These are phyloP conservation scores for Exophiala viscosa DNA, from an alignment of 2,329 filamentous ascomycete genomes.

Conservation along the genomic window DNA sequence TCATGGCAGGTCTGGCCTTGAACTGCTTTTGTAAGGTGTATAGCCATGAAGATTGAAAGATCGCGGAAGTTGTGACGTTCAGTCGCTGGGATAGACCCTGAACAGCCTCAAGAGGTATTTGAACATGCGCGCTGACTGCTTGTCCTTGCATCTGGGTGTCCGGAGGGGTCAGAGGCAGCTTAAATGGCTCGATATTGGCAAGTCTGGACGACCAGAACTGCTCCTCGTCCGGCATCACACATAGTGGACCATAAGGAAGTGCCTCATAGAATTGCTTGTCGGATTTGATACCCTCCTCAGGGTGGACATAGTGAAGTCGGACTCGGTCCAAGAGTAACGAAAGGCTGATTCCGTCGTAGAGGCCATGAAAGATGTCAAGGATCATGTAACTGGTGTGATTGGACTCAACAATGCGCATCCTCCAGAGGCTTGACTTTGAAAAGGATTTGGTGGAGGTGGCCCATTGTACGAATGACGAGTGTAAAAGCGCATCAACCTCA, in stretches of 20 bases:
- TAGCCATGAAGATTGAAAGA: constrained; percentile 73
- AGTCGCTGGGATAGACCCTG: constrained; percentile 55
- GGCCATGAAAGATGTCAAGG: constrained; percentile 74
- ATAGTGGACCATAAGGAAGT: constrained; percentile 66
- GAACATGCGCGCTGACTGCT: constrained; percentile 9
- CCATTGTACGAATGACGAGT: constrained; percentile 50
- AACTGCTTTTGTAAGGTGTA: constrained; percentile 56
- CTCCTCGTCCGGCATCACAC: constrained; percentile 44
- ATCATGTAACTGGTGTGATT: constrained; percentile 42
- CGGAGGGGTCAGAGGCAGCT: constrained; percentile 1
- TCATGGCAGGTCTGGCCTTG: constrained; percentile 54
- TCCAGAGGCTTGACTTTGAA: constrained; percentile 32
- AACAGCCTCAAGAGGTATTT: constrained; percentile 43
- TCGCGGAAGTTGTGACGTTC: constrained; percentile 71
- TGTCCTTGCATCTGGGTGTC: not conserved
- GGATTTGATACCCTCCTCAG: not conserved
- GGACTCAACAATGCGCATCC: constrained; percentile 32
- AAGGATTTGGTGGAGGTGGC: constrained; percentile 49
- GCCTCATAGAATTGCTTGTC: constrained; percentile 48
- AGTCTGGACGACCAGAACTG: constrained; percentile 62
- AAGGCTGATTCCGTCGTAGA: constrained; percentile 83
- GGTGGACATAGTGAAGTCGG: constrained; percentile 46
- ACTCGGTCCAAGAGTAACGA: constrained; percentile 62
- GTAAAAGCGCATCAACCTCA: constrained; percentile 45
- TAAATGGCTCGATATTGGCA: constrained; percentile 18